Base-by-base conservation (phyloP, 2,329 filamentous ascomycete genomes). In the Akanthomyces muscarius region DNA sequence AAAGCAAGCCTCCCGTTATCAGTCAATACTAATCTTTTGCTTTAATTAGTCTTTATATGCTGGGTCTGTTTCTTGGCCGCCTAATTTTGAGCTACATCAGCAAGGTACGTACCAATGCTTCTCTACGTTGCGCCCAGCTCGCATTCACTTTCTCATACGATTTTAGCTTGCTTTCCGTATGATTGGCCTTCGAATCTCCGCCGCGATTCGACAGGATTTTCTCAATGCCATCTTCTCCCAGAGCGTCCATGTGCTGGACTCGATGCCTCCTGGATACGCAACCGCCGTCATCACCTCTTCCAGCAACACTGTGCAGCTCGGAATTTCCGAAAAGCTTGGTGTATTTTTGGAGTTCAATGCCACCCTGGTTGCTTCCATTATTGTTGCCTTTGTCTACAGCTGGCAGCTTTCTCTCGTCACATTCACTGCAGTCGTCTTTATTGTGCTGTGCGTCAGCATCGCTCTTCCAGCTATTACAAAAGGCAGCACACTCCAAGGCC, bases 1-100 rank as follows among this genome's bases (percentile, higher is more conserved):
- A 13, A 38, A 11, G 10, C 28, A 38, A 38, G 10, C 10, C 33
- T 38, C 10, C 8, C 13, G 10, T 10, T 11, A 11, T 38, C 13
- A 11, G 3, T 38, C 1, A 7, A 10, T 38, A 38, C 10, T 38
- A 13, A 38, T 30, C 2, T 13, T 1, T 38, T 38, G 33, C 33
- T 11, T 11, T 1, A 10, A 11, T 3, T 11, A 38, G 33, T 5
- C 33, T 38, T 38, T 90, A 87, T 72, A 86, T 92, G 69, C 83
- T 92, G 61, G 85, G 86, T 61, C 77, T 92, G 6, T 92, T 92
- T 72, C 73, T 91, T 47, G 88, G 77, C 18, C 86, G 87, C 54
- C 87, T 90, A 67, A 70, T 76, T n/a, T 75, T 90, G 45, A 84
- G 83, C 64, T 91, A 90, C 66, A 76, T 87, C 64, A 82, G 82